Evolutionary conservation across 2,329 filamentous ascomycete genomes (phyloP).

Genomic region (Xylariaceae sp.): DNA sequence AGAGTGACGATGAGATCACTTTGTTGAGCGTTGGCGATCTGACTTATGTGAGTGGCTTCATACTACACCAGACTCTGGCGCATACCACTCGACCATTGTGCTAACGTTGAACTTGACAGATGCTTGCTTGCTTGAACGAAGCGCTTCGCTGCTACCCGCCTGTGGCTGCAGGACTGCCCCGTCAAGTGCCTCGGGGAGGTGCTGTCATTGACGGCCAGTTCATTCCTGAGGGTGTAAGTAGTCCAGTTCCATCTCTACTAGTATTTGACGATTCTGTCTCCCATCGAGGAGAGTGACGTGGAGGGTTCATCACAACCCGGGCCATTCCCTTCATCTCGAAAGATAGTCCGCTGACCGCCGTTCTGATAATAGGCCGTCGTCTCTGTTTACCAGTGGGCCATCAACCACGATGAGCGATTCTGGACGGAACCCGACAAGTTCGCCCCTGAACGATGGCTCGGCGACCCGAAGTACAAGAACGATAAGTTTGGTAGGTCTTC

Average conservation of each 20-base stretch:
- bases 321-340: not conserved
- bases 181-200: conserved; percentile 23
- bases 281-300: too few species aligned
- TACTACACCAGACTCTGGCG: too few species aligned
- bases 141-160: conserved; percentile 39
- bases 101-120: conserved; percentile 8
- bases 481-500: conserved; percentile 30
- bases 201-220: conserved; percentile 21
- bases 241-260: not conserved
- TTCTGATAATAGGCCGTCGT: conserved; percentile 29
- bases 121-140: conserved; percentile 41
- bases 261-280: too few species aligned
- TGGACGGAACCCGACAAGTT: conserved; percentile 36
- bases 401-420: conserved; percentile 32
- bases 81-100: not conserved
- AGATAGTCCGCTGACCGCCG: not conserved
- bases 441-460: conserved; percentile 38
- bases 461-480: conserved; percentile 25
- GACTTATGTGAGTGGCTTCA: conserved; percentile 27
- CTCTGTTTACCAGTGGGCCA: conserved; percentile 34
- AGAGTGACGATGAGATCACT: conserved; percentile 36
- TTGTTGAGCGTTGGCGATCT: conserved; percentile 32
- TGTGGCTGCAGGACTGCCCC: conserved; percentile 21
- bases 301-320: too few species aligned
- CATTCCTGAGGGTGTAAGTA: conserved; percentile 26